phyloP scores from a whole-genome alignment of 2,329 filamentous ascomycete species.

The Trichoderma breve region DNA sequence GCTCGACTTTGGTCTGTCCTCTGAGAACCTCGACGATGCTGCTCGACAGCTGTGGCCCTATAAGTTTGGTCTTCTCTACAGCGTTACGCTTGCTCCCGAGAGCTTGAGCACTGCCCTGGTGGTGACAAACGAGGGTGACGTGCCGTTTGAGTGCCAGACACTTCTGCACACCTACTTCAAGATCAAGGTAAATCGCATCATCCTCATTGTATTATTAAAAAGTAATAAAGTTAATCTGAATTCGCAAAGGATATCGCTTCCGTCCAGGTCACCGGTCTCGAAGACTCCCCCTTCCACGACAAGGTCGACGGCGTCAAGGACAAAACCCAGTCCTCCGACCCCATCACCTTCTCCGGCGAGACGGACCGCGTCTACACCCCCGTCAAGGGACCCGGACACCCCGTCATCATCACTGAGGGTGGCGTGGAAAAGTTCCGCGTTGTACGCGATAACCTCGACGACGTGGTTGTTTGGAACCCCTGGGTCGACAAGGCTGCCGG shows the following conservation, averaged over 20 bases:
- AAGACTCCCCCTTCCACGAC: constrained; percentile 74
- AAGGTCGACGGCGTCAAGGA: constrained; percentile 69
- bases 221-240: neutral
- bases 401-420: constrained; percentile 60
- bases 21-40: constrained; percentile 65
- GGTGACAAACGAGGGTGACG: constrained; percentile 80
- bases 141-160: constrained; percentile 86
- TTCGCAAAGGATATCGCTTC: constrained; percentile 69
- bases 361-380: constrained; percentile 87
- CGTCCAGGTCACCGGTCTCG: constrained; percentile 71
- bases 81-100: constrained; percentile 75
- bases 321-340: constrained; percentile 62
- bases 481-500: constrained; percentile 80
- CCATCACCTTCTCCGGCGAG: constrained; percentile 71
- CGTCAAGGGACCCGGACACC: constrained; percentile 55
- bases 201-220: neutral
- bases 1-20: constrained; percentile 90
- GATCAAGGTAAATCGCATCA: constrained; percentile 60
- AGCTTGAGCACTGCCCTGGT: constrained; percentile 78
- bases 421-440: constrained; percentile 68
- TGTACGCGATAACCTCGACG: constrained; percentile 77
- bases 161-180: constrained; percentile 88
- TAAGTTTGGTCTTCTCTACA: constrained; percentile 89
- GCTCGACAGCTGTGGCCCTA: constrained; percentile 75
- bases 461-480: constrained; percentile 96